phyloP scores from a whole-genome alignment of 805 yeast species.

The Saturnispora serradocipensis region DNA sequence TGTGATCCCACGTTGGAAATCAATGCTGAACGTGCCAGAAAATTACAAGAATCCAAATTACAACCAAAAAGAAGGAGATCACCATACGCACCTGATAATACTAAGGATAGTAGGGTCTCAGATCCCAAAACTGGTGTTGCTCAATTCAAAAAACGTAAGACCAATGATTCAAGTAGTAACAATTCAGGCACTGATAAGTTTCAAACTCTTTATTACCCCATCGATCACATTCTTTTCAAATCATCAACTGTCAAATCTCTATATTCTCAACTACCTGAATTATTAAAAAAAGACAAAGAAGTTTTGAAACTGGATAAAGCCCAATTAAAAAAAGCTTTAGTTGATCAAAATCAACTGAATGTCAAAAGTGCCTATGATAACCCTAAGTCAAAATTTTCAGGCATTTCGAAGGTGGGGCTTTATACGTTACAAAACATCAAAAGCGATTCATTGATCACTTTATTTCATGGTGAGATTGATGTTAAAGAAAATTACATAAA shows the following conservation, averaged over 20 bases:
- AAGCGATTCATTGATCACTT: conserved; percentile 43
- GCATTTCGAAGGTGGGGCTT: conserved; percentile 62
- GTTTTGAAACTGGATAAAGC: conserved; percentile 18
- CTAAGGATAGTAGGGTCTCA: neutral
- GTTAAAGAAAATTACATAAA: conserved; percentile 51
- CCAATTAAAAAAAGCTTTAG: conserved; percentile 18
- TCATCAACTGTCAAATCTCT: conserved; percentile 27
- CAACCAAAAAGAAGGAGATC: conserved; percentile 27
- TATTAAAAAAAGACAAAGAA: conserved; percentile 18
- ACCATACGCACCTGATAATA: conserved; percentile 10
- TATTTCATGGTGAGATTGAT: conserved; percentile 67
- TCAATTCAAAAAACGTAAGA: conserved; percentile 25
- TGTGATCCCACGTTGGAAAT: conserved; percentile 47
- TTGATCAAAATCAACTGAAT: conserved; percentile 9
- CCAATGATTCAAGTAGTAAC: conserved; percentile 30
- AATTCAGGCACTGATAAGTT: conserved; percentile 38
- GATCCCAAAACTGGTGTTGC: conserved; percentile 9
- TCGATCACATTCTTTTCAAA: conserved; percentile 38
- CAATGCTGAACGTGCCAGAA: conserved; percentile 30
- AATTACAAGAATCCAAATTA: conserved; percentile 27
- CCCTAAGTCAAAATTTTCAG: conserved; percentile 50
- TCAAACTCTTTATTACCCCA: conserved; percentile 42
- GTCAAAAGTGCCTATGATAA: conserved; percentile 55
- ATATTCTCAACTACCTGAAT: conserved; percentile 19
- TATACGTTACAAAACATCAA: conserved; percentile 35